Evolutionary conservation across 805 yeast genomes (phyloP), one percentile per base, ranked within the genome.

Genomic region (Citeromyces matritensis): DNA sequence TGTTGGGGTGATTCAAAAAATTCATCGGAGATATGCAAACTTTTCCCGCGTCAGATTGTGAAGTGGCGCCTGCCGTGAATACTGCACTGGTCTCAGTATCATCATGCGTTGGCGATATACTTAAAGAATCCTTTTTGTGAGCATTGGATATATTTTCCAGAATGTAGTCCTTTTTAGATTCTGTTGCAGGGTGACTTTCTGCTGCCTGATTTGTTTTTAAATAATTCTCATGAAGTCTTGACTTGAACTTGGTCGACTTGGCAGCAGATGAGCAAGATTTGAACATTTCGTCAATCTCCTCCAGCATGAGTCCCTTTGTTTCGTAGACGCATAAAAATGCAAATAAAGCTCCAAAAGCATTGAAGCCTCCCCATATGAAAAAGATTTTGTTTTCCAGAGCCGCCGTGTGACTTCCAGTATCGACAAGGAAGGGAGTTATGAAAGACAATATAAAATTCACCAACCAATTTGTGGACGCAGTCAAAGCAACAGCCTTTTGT

Each of bases 381-480:
- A 80, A 81, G 15, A 81, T 78, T 38, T 68, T 73, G 19, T 75
- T 68, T 0, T 86, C 88, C 35, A 78, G 49, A 0, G 75, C 70
- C 1, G 81, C 76, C 0, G 84, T 73, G 45, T 74, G 79, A 8
- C 57, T 48, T 0, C 81, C 84, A 0, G 74, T 63, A 44, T 77
- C 83, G 27, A 80, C 68, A 37, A 81, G 54, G 44, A 76, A 81
- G 3, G 93, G 91, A 1, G 91, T 79, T 30, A 68, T 67, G 42
- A 63, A 70, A 0, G 88, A 86, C 58, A 80, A 77, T 3, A 66
- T 65, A 46, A 81, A 79, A 53, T 81, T 81, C 27, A 74, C 78
- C 17, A 79, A 41, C 93, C 93, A 81, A 49, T 81, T 81, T 9
- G 85, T 67, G 3, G 88, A 78, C 2, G 82, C 81, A 19, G 82